These are phyloP conservation scores for Chalaropsis ovoidea DNA, from an alignment of 2,329 filamentous ascomycete species.

Conservation along the genomic window DNA sequence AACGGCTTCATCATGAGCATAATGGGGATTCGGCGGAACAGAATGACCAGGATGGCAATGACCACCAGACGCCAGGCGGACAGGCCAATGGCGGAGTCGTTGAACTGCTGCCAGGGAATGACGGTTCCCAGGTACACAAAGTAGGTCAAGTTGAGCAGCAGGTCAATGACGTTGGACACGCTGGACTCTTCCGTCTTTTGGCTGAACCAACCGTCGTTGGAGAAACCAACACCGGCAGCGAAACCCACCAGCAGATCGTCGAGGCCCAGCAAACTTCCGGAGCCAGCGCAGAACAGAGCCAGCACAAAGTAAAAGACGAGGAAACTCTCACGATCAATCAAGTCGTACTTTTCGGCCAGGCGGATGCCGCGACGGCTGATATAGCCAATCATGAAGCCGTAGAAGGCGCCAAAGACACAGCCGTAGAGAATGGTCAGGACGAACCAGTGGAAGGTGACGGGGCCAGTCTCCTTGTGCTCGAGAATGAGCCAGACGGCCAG, in stretches of 20 bases:
- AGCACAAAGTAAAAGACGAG: slow-evolving; percentile 98
- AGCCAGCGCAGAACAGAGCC: slow-evolving; percentile 88
- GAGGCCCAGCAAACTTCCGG: slow-evolving; percentile 79
- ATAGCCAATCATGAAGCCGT: slow-evolving; percentile 80
- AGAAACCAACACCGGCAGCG: slow-evolving; percentile 93
- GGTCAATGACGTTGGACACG: slow-evolving; percentile 97
- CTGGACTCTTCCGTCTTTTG: slow-evolving; percentile 98
- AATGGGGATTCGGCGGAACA: slow-evolving; percentile 91
- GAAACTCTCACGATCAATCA: slow-evolving; percentile 94
- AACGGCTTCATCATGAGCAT: slow-evolving; percentile 86
- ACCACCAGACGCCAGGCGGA: slow-evolving; percentile 86
- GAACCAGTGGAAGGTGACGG: slow-evolving; percentile 77
- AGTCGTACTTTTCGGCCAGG: slow-evolving; percentile 66
- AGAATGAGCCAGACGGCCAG: slow-evolving; percentile 80
- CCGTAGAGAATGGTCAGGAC: slow-evolving; percentile 88
- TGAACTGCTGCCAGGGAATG: slow-evolving; percentile 90
- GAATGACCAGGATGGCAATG: slow-evolving; percentile 82
- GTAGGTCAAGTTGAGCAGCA: slow-evolving; percentile 92
- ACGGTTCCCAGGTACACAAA: slow-evolving; percentile 97
- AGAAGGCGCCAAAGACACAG: slow-evolving; percentile 84
- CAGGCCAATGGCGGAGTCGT: slow-evolving; percentile 61
- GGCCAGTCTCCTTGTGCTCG: slow-evolving; percentile 56
- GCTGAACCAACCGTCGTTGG: slow-evolving; percentile 97
- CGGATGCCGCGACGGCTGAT: slow-evolving; percentile 84
- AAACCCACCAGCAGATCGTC: slow-evolving; percentile 94